A percentile compares a stretch with the other conserved stretches of the same genome.
Evolutionary conservation across 2,329 filamentous ascomycete genomes (phyloP).

Genomic region (Beauveria pseudobassiana): DNA sequence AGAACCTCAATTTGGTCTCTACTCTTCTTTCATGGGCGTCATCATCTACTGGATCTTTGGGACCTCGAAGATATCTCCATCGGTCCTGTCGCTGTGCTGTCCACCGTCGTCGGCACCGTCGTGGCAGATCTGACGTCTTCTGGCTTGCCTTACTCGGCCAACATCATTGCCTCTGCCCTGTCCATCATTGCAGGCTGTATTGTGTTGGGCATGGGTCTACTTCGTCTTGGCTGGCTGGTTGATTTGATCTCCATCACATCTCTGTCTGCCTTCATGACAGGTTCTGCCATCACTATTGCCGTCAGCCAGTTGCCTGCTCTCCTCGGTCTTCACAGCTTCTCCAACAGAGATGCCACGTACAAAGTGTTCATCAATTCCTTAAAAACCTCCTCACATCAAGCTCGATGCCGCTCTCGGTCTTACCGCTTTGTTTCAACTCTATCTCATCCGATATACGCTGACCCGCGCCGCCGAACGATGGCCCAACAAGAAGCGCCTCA

Average conservation of each 20-base stretch:
- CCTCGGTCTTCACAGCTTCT: conserved; percentile 70
- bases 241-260: conserved; percentile 87
- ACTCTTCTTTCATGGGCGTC: conserved; percentile 72
- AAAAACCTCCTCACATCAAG: conserved; percentile 58
- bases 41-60: conserved; percentile 73
- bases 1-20: conserved; percentile 76
- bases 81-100: conserved; percentile 92
- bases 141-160: conserved; percentile 49
- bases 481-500: conserved; percentile 61
- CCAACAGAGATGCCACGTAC: conserved; percentile 73
- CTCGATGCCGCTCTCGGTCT: conserved; percentile 85
- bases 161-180: conserved; percentile 70
- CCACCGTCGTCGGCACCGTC: conserved; percentile 78
- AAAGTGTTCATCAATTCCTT: conserved; percentile 75
- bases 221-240: conserved; percentile 81
- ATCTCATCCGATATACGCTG: conserved; percentile 62
- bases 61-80: conserved; percentile 90
- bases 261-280: conserved; percentile 94
- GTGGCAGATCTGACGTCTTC: conserved; percentile 54
- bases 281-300: conserved; percentile 83
- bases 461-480: conserved; percentile 59
- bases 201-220: conserved; percentile 69
- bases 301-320: conserved; percentile 75
- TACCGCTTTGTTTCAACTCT: conserved; percentile 72
- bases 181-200: conserved; percentile 72